Conservation (phyloP, 768 basidiomycete genomes). For the Pleurotus cornucopiae region DNA sequence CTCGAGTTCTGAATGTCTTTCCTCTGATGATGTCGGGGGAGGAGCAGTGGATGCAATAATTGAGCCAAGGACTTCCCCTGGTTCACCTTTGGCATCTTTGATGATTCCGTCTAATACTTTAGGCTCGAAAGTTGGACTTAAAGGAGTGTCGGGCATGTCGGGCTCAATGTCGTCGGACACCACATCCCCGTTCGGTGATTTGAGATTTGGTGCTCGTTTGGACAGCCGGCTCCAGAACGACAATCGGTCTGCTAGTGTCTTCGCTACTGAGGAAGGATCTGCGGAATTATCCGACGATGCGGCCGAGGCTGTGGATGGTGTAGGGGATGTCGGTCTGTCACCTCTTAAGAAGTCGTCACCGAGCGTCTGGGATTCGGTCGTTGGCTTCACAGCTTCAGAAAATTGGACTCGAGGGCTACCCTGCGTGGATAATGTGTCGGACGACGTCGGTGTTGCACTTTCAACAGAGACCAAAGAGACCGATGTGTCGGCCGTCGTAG, state of each 20-base stretch:
- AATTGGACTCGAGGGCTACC: slow-evolving; percentile 9
- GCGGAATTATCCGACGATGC: slow-evolving; percentile 43
- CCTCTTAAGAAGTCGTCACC: slow-evolving; percentile 9
- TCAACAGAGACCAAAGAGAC: neutral
- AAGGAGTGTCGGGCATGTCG: slow-evolving; percentile 9
- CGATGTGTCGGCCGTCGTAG: slow-evolving; percentile 18
- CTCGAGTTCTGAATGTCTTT: slow-evolving; percentile 73
- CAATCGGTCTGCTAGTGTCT: slow-evolving; percentile 57
- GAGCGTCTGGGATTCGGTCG: slow-evolving; percentile 10
- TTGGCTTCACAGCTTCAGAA: slow-evolving; percentile 1
- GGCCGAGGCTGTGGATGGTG: slow-evolving; percentile 52
- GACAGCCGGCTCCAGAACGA: slow-evolving; percentile 74
- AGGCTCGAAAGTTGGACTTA: slow-evolving; percentile 23
- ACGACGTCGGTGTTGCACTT: neutral
- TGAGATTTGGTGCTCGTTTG: slow-evolving; percentile 30
- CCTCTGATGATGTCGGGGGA: slow-evolving; percentile 56
- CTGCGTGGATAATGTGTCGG: neutral
- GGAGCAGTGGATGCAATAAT: slow-evolving; percentile 62
- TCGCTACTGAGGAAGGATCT: slow-evolving; percentile 50
- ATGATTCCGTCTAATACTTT: slow-evolving; percentile 41
- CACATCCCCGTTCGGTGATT: slow-evolving; percentile 2
- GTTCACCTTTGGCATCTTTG: slow-evolving; percentile 39
- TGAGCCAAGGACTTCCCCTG: slow-evolving; percentile 48
- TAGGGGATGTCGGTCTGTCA: slow-evolving; percentile 22
- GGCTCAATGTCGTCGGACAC: neutral